These are phyloP conservation scores for Tricholoma saponaceum DNA, from an alignment of 768 basidiomycete genomes.

Conservation along the genomic window DNA sequence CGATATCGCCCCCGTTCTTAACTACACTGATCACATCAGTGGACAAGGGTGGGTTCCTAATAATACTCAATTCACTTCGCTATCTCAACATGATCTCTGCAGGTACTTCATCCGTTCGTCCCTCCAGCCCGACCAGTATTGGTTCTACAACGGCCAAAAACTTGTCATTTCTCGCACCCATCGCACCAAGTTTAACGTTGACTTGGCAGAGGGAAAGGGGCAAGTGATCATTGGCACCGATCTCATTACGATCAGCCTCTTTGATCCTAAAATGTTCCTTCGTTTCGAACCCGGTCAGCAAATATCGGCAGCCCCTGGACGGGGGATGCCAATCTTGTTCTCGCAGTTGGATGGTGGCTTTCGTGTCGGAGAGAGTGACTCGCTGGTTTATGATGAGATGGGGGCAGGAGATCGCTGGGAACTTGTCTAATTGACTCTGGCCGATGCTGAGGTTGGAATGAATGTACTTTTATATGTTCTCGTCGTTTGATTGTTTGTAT, in stretches of 20 bases:
- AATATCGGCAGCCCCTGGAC: not conserved
- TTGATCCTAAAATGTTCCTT: not conserved
- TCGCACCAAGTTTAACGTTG: conserved; percentile 4
- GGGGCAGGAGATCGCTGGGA: not conserved
- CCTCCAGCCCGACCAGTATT: not conserved
- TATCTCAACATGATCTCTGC: not conserved
- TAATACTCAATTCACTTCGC: not conserved
- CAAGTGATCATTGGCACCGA: not conserved
- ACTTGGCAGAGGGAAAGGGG: not conserved
- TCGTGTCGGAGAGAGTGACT: not conserved
- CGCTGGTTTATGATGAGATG: not conserved
- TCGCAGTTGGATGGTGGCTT: not conserved
- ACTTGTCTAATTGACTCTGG: not conserved
- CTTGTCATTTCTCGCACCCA: not conserved
- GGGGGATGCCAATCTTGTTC: not conserved
- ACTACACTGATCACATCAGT: conserved; percentile 2
- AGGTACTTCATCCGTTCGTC: conserved; percentile 6
- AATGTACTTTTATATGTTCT: no score
- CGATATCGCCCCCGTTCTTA: conserved; percentile 5
- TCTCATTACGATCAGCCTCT: not conserved
- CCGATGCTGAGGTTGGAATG: no score
- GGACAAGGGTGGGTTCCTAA: conserved; percentile 3
- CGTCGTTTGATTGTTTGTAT: no score
- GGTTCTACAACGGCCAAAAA: conserved; percentile 1
- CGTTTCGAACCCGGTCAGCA: not conserved